Base-by-base conservation (phyloP, 805 yeast species). In the Kuraishia hungarica region DNA sequence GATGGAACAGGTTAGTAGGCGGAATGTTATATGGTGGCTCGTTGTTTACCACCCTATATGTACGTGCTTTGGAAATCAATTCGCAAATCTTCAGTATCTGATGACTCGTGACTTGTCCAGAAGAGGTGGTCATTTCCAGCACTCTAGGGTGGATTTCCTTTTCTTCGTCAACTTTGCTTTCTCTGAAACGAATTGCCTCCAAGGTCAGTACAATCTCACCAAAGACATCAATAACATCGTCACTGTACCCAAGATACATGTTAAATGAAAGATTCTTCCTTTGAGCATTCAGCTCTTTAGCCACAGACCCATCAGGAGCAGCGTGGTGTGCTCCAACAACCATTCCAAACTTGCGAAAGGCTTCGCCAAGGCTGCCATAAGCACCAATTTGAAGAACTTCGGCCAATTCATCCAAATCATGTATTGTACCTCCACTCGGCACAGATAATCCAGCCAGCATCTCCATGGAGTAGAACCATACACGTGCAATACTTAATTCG, bases 391-490 rank as follows among this genome's bases (percentile, higher is more conserved):
- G 67, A 52, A 71, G 58, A 47, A 70, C 68, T 54, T 54, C 70
- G 53, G 69, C 76, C 20, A 84, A 60, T 56, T 83, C 89, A 19
- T 71, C 76, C 52, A 76, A 74, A 22, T 74, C 69, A 50, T 77
- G 79, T 19, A 83, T 68, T 0, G 87, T 81, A 7, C 89, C 89
- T 15, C 89, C 89, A 48, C 72, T 67, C 2, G 80, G 77, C 20
- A 82, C 77, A 23, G 83, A 78, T 22, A 84, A 62, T 0, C 84
- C 84, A 0, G 88, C 88, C 49, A 84, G 69, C 1, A 80, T 70
- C 61, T 84, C 90, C 73, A 83, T 77, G 1, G 80, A 70, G n/a
- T 77, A 72, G 61, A 81, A 84, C 88, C 88, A 84, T 50, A 71
- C 67, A 67, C 81, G 79, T 61, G 69, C 65, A 48, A 70, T 65